These are phyloP conservation scores for Erigeron canadensis DNA, from an alignment of 129 eudicot species.

Conservation along the genomic window DNA sequence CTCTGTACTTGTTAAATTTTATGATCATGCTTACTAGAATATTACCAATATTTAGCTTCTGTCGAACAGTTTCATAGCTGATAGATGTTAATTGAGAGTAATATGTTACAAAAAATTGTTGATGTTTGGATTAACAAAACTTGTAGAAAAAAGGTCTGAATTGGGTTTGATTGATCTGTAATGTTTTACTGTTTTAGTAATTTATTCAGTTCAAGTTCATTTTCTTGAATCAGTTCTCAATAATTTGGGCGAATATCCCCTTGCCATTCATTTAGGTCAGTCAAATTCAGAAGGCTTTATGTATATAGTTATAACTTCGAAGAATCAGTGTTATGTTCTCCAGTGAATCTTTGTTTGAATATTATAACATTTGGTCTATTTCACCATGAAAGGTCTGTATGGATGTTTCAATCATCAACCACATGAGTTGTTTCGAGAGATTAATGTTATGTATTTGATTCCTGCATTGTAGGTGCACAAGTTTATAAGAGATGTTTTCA, in stretches of 20 bases:
- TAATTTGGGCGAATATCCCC: not conserved
- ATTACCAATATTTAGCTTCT: not conserved
- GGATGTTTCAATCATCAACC: too few species aligned
- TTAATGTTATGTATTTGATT: not conserved
- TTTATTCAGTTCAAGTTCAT: too few species aligned
- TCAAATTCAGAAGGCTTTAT: not conserved
- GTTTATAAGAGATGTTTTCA: not conserved
- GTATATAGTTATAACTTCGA: not conserved
- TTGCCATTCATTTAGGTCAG: not conserved
- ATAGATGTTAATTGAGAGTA: too few species aligned
- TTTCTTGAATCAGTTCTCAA: not conserved
- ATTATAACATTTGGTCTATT: not conserved
- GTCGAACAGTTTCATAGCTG: too few species aligned
- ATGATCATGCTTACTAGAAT: not conserved
- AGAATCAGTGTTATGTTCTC: not conserved
- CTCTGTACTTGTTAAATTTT: not conserved
- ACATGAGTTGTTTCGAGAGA: not conserved
- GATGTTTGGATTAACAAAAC: not conserved
- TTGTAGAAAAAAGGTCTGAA: not conserved
- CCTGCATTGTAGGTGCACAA: not conserved
- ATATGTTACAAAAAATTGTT: too few species aligned
- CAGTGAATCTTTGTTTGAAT: slow-evolving; percentile 6
- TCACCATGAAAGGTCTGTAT: not conserved
- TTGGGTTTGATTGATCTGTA: slow-evolving; percentile 2
- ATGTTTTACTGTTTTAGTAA: not conserved